phyloP scores from a whole-genome alignment of 768 basidiomycete species.

The Leccinum sublutescens region DNA sequence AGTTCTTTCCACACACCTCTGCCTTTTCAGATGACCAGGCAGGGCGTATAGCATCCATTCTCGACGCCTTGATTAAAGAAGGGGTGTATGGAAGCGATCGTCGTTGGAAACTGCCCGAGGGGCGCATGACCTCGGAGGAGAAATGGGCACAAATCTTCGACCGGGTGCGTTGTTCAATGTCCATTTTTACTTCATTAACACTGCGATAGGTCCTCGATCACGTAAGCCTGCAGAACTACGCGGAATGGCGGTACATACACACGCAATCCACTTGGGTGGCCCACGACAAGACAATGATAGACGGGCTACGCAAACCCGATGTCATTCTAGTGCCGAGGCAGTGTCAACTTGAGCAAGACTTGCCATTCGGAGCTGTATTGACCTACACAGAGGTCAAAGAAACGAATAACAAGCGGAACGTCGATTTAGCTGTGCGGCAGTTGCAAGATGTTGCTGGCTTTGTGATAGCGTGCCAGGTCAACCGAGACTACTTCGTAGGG shows the following conservation, averaged over 20 bases:
- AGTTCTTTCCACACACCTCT: not conserved
- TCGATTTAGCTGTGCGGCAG: not conserved
- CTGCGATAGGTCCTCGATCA: not conserved
- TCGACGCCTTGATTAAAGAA: not conserved
- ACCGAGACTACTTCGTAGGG: not conserved
- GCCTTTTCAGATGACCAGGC: not conserved
- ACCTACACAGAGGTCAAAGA: not conserved
- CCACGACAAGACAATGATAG: not conserved
- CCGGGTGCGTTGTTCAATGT: not conserved
- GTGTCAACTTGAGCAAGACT: not conserved
- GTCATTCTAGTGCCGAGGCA: not conserved
- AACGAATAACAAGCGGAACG: not conserved
- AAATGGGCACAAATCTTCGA: not conserved
- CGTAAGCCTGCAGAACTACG: not conserved
- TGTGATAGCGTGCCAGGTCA: not conserved
- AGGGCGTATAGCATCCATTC: not conserved
- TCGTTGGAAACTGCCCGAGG: not conserved
- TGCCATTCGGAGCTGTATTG: not conserved
- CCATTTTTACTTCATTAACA: not conserved
- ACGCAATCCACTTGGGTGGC: not conserved
- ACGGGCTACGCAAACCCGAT: not conserved
- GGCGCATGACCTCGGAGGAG: not conserved
- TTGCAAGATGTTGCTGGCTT: not conserved
- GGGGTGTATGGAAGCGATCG: not conserved
- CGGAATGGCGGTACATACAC: not conserved